These are phyloP conservation scores for Fragilaria radians DNA, from an alignment of 108 stramenopile species.

Conservation along the genomic window DNA sequence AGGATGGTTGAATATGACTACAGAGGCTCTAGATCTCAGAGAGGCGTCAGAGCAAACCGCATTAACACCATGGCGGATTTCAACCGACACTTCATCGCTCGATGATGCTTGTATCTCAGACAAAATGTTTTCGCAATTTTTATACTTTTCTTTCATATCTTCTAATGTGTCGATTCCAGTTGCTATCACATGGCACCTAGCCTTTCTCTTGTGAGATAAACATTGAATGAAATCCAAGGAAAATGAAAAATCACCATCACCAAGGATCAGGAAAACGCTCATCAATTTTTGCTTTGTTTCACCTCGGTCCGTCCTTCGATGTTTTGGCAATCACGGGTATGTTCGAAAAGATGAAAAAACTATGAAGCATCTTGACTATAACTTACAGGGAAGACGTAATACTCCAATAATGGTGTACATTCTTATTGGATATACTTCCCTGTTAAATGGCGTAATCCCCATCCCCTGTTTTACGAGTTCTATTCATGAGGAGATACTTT, in stretches of 20 bases:
- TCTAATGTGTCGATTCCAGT: conserved; percentile 61
- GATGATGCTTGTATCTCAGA: conserved; percentile 18
- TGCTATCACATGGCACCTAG: conserved; percentile 24
- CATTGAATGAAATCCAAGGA: conserved; percentile 66
- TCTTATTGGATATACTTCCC: no score
- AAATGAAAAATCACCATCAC: conserved; percentile 87
- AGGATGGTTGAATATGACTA: conserved; percentile 84
- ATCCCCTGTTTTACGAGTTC: no score
- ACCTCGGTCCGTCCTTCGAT: no score
- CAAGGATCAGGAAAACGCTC: conserved; percentile 32
- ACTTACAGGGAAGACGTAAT: no score
- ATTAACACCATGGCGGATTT: conserved; percentile 53
- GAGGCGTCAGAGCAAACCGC: conserved; percentile 28
- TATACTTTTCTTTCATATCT: conserved; percentile 38
- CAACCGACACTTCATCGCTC: conserved; percentile 7
- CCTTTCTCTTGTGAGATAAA: conserved; percentile 11
- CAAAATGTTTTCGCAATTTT: conserved; percentile 40
- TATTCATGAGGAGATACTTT: no score
- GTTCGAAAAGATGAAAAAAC: no score
- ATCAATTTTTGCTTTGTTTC: no score
- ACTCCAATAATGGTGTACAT: no score
- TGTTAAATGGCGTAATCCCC: no score
- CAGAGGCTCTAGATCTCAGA: conserved; percentile 18
- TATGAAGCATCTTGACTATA: no score
- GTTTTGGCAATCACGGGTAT: no score